Conservation (phyloP, 2,329 filamentous ascomycete genomes). For the Didymella sp. region DNA sequence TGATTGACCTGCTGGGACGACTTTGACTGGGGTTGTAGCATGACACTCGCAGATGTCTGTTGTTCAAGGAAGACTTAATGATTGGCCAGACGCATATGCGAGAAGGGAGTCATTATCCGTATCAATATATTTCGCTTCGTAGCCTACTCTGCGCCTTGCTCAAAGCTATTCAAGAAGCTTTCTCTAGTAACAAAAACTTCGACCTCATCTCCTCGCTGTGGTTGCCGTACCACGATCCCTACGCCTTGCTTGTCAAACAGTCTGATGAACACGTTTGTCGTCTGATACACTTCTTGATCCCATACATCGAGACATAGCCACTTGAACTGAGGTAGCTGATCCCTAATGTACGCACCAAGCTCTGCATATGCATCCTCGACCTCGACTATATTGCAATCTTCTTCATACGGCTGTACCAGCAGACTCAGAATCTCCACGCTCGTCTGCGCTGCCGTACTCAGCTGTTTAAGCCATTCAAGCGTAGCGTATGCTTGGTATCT, state of each 20-base stretch:
- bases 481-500: slow-evolving; percentile 47
- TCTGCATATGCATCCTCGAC: slow-evolving; percentile 25
- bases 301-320: slow-evolving; percentile 31
- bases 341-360: slow-evolving; percentile 27
- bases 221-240: neutral
- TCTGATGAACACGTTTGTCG: neutral
- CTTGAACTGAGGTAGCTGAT: slow-evolving; percentile 23
- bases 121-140: too few species aligned
- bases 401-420: slow-evolving; percentile 38
- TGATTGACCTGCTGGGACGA: neutral
- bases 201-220: neutral
- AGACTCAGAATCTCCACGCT: slow-evolving; percentile 33
- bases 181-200: neutral
- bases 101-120: neutral
- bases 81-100: neutral
- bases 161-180: neutral
- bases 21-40: too few species aligned
- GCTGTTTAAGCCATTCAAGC: slow-evolving; percentile 29
- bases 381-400: slow-evolving; percentile 32
- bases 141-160: neutral
- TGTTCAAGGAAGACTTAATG: neutral
- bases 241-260: neutral
- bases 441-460: slow-evolving; percentile 24
- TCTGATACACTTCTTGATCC: neutral
- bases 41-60: neutral